phyloP scores from a whole-genome alignment of 805 yeast species.

The Candida nitratophila region DNA sequence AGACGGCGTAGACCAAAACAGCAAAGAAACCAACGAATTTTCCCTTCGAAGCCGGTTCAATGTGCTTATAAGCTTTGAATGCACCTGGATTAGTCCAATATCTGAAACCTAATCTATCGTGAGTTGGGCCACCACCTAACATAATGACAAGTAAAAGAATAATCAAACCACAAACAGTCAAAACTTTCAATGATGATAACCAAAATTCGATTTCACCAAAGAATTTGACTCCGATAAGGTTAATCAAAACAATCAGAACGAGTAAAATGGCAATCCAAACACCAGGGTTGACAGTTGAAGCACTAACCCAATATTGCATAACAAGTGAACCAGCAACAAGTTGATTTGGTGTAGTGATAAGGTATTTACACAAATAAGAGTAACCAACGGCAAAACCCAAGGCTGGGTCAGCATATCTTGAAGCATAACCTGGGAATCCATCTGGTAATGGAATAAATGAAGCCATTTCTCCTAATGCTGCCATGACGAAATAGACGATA shows the following conservation, averaged over 20 bases:
- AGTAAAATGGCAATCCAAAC: conserved; percentile 43
- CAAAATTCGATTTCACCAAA: conserved; percentile 47
- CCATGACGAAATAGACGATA: conserved; percentile 58
- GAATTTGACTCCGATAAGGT: conserved; percentile 40
- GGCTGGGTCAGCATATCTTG: conserved; percentile 45
- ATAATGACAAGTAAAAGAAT: conserved; percentile 55
- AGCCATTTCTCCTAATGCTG: conserved; percentile 51
- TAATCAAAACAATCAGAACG: conserved; percentile 33
- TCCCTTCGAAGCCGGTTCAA: conserved; percentile 34
- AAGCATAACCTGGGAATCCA: conserved; percentile 49
- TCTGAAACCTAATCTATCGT: conserved; percentile 47
- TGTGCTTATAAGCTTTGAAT: conserved; percentile 35
- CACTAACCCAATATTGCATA: conserved; percentile 44
- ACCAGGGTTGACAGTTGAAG: conserved; percentile 44
- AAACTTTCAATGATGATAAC: conserved; percentile 57
- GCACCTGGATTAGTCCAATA: conserved; percentile 41
- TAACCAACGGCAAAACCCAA: conserved; percentile 54
- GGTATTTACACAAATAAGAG: conserved; percentile 43
- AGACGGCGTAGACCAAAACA: conserved; percentile 45
- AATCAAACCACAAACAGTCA: conserved; percentile 62
- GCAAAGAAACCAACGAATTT: conserved; percentile 40
- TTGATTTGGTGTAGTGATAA: conserved; percentile 50
- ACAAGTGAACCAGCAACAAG: conserved; percentile 50
- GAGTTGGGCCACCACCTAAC: conserved; percentile 73
- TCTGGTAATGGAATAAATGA: conserved; percentile 47